A percentile compares a stretch with the other conserved stretches of the same genome.
phyloP scores from a whole-genome alignment of 140 eudicot genomes.

The Senecio squalidus region DNA sequence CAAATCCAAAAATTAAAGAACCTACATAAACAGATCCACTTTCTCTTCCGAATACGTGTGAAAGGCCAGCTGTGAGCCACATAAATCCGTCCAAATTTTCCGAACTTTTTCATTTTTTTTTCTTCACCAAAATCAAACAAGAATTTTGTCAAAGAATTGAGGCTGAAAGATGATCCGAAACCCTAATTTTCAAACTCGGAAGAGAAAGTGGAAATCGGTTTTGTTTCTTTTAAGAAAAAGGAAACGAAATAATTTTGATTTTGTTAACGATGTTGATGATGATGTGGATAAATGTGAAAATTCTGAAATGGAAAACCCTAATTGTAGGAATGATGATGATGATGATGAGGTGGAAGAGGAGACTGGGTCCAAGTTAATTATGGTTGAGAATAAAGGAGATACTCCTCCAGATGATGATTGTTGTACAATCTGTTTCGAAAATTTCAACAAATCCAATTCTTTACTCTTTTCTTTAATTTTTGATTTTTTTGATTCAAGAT shows the following conservation, averaged over 20 bases:
- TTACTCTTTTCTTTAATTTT: too few species aligned
- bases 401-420: slow-evolving; percentile 62
- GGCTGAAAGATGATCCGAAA: slow-evolving; percentile 22
- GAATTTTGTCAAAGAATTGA: too few species aligned
- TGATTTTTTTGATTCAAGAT: too few species aligned
- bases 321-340: neutral
- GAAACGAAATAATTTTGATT: slow-evolving; percentile 13
- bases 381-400: slow-evolving; percentile 5
- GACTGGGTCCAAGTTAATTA: slow-evolving; percentile 10
- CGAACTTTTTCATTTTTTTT: too few species aligned
- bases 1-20: too few species aligned
- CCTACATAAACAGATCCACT: too few species aligned
- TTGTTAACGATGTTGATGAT: neutral
- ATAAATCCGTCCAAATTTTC: too few species aligned
- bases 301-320: slow-evolving; percentile 17
- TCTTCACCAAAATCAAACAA: too few species aligned
- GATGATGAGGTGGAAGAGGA: slow-evolving; percentile 4
- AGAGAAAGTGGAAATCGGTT: slow-evolving; percentile 34
- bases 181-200: slow-evolving; percentile 23
- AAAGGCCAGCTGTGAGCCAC: too few species aligned
- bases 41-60: too few species aligned
- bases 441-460: too few species aligned
- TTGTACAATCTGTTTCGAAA: slow-evolving; percentile 62
- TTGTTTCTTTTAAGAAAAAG: slow-evolving; percentile 28
- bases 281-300: neutral